Evolutionary conservation across 2,329 filamentous ascomycete genomes (phyloP), one percentile per base, ranked within the genome.

Genomic region (Westerdykella ornata): DNA sequence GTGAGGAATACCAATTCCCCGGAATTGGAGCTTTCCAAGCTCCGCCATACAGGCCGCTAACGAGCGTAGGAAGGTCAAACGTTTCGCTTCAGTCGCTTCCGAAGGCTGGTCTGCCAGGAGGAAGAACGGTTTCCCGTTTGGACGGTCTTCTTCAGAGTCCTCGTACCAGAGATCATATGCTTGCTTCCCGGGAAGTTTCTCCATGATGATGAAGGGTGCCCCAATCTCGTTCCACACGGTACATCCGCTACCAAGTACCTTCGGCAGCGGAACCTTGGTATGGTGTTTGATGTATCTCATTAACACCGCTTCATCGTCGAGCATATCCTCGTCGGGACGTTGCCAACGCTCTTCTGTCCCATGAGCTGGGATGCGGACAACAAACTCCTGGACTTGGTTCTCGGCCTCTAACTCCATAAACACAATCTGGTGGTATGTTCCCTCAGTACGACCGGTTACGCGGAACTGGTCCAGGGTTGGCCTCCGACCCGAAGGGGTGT

Each of bases 161-260:
- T 33, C 16, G 30, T 33, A 33, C 54, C 49, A 57, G 19, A 56
- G 20, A 13, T 43, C 17, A 15, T 19, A 32, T 4, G 49, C 46
- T 8, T 44, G 29, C 1, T 39, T 39, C 12, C 55, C 54, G 8
- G 29, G 9, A 14, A 33, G n/a, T 22, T 37, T 41, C 22, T 42
- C 44, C 51, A 53, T 51, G 5, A 57, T 30, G n/a, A 54, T 48
- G 31, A 46, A 57, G 11, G 55, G 55, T 12, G 43, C 43, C 2
- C 41, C 32, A 19, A 56, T 44, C 3, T 18, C 22, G 31, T 54
- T 58, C 8, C 48, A 14, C 4, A 14, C 30, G n/a, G n/a, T 33
- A 33, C 4, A 14, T 33, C 5, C 30, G 20, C 9, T 22, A 22
- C 20, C 20, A 22, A 22, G 20, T 9, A 22, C 20, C 9, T 22